A percentile compares a stretch with the other conserved stretches of the same genome.
Evolutionary conservation across 192 early-diverging fungal species (phyloP).

Genomic region (Linnemannia hyalina): DNA sequence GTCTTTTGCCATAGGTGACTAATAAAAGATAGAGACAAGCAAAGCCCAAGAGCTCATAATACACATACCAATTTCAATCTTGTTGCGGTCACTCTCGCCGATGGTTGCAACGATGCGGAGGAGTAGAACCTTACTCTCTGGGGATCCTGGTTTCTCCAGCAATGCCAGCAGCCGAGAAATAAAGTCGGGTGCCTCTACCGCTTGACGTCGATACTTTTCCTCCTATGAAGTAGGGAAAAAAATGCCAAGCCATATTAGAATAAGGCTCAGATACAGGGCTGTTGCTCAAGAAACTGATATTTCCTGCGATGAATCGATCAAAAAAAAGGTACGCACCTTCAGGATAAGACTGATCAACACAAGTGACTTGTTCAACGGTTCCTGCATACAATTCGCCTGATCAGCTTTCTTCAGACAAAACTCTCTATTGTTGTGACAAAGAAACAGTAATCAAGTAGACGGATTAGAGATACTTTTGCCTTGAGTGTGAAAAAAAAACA

Average conservation of each 20-base stretch:
- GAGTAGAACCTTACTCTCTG: constrained; percentile 43
- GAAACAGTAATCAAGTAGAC: background rate
- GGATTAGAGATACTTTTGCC: background rate
- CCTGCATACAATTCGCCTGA: constrained; percentile 45
- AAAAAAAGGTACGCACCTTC: constrained; percentile 22
- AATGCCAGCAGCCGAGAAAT: constrained; percentile 43
- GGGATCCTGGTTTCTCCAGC: constrained; percentile 41
- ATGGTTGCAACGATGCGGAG: constrained; percentile 53
- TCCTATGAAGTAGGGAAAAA: constrained; percentile 22
- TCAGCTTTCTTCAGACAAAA: constrained; percentile 29
- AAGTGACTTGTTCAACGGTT: constrained; percentile 42
- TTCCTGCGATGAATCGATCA: background rate
- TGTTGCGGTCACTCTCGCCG: constrained; percentile 55
- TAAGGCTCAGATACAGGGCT: background rate
- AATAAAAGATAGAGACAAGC: background rate
- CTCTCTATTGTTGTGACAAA: constrained; percentile 13
- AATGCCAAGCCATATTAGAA: background rate
- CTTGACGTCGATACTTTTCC: constrained; percentile 52
- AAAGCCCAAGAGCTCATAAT: background rate
- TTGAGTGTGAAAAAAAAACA: background rate
- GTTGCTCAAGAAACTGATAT: background rate
- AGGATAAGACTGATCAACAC: constrained; percentile 48
- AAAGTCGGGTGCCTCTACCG: constrained; percentile 45
- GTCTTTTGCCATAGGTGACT: background rate
- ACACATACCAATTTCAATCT: constrained; percentile 52